Conservation (phyloP, 306 rosid species). For the Calophaca sinica region DNA sequence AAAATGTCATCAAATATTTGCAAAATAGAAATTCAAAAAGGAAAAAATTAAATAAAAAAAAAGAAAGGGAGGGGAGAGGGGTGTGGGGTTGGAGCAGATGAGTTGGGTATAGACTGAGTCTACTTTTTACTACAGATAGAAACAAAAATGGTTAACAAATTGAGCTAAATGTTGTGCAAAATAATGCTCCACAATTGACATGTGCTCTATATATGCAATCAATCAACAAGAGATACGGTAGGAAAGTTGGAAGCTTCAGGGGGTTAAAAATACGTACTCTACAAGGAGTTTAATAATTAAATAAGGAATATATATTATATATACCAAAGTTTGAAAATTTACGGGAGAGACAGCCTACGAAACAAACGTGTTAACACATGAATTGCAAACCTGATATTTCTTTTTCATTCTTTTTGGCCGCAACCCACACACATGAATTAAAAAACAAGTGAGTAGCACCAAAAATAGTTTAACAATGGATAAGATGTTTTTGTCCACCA, state of each 20-base stretch:
- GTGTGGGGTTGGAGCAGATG: constrained; percentile 45
- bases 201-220: constrained; percentile 40
- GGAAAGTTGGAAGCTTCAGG: constrained; percentile 43
- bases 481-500: constrained; percentile 50
- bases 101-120: constrained; percentile 51
- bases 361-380: constrained; percentile 18
- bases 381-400: constrained; percentile 34
- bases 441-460: constrained; percentile 49
- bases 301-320: background rate
- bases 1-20: constrained; percentile 24
- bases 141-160: constrained; percentile 46
- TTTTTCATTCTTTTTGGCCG: constrained; percentile 44
- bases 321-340: constrained; percentile 2
- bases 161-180: constrained; percentile 43
- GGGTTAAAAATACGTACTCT: background rate
- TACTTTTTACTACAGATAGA: constrained; percentile 17
- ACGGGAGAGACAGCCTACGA: background rate
- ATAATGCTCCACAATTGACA: constrained; percentile 42
- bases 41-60: background rate
- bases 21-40: background rate
- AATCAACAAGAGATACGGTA: constrained; percentile 49
- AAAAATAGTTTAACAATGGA: constrained; percentile 48
- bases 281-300: constrained; percentile 21
- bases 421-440: constrained; percentile 36
- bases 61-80: background rate